phyloP scores from a whole-genome alignment of 2,329 filamentous ascomycete species.

The Zymoseptoria brevis region DNA sequence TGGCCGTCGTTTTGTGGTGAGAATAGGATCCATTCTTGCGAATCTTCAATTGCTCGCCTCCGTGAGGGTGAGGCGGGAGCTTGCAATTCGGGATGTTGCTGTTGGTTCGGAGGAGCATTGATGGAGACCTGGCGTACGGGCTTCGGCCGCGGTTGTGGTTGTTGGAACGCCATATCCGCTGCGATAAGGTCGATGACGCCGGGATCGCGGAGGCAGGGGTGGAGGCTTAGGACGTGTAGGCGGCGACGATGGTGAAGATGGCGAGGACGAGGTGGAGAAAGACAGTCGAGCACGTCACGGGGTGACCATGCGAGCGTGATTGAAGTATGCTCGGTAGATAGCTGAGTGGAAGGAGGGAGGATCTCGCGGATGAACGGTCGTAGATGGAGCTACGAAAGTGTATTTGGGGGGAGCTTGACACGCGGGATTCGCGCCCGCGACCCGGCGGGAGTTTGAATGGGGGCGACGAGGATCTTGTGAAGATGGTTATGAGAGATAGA shows the following conservation, averaged over 20 bases:
- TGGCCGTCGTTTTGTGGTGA: slow-evolving; percentile 54
- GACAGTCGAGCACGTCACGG: background rate
- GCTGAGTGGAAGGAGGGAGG: background rate
- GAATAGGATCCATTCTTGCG: slow-evolving; percentile 95
- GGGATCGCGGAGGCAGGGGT: background rate
- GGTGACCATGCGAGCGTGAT: background rate
- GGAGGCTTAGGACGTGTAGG: background rate
- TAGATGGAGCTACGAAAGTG: background rate
- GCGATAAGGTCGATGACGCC: background rate
- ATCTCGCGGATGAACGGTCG: background rate
- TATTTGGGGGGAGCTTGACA: background rate
- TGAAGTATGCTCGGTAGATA: background rate
- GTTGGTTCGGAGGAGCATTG: slow-evolving; percentile 3
- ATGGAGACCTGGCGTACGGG: slow-evolving; percentile 14
- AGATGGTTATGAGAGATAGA: background rate
- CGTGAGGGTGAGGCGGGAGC: slow-evolving; percentile 30
- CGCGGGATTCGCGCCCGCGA: background rate
- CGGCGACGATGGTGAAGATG: background rate
- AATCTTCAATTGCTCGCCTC: slow-evolving; percentile 54
- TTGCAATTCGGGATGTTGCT: slow-evolving; percentile 8
- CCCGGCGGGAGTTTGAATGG: background rate
- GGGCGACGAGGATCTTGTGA: background rate
- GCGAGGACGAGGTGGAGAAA: background rate
- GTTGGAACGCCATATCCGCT: slow-evolving; percentile 18
- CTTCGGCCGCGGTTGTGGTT: slow-evolving; percentile 16